Base-by-base conservation (phyloP, 1,284 basidiomycete genomes). In the Coniophora puteana region DNA sequence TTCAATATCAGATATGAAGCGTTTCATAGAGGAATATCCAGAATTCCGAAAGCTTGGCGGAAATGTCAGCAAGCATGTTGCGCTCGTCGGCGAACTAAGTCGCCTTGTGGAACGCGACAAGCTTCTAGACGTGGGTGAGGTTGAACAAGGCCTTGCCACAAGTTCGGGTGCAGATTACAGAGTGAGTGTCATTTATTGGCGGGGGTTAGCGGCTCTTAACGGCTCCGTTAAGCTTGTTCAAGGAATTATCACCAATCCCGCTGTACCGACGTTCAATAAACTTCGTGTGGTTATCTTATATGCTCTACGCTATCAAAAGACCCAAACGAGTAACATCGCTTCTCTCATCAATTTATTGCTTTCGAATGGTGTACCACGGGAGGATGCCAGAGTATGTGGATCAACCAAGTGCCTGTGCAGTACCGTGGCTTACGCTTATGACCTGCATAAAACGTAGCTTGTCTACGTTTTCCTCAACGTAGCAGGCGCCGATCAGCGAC, bases 51-150 rank as follows among this genome's bases (percentile, higher is more conserved):
- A 94, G 58, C 74, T 99, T 23, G 93, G 96, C 4, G 94, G 94
- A 17, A 99, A 99, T 62, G 96, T 99, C 23, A 93, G 89, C 66
- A 99, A 99, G 65, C 96, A 99, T 58, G 96, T 99, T 17, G 89
- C 94, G 7, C 68, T 99, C 10, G 93, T 99, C 1, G 95, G 95
- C 26, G 96, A 99, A 63, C 75, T 99, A 46, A 96, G 93, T 58
- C 73, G 93, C 44, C 63, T 97, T 28, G 93, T 99, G 16, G 89
- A 86, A 38, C 72, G 83, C 47, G 86, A 94, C 57, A 89, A 87
- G 56, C 63, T 97, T 37, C 67, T 99, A 32, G 89, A 92, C 43
- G 80, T 96, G 1, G 91, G 90, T 25, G 96, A 99, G 68, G 78
- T 98, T 12, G 96, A 99, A 61, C 96, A 99, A 65, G 93, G 93